These are phyloP conservation scores for Phoma sp. DNA, from an alignment of 2,329 filamentous ascomycete genomes.

Conservation along the genomic window DNA sequence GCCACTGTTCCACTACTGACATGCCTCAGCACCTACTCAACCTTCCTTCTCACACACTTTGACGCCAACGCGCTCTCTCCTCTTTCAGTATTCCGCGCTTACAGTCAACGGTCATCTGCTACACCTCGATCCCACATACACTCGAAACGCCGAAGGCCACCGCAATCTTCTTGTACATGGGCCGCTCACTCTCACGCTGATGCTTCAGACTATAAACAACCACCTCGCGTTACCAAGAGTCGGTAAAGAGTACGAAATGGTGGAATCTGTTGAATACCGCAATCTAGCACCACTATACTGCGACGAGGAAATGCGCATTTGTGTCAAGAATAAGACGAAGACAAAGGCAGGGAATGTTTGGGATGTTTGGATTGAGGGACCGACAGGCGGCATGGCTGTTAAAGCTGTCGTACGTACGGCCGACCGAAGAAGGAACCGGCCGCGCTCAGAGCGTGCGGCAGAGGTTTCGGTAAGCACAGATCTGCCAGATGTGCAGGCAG, in stretches of 20 bases:
- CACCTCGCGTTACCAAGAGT: background rate
- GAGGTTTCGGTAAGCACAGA: background rate
- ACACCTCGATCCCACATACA: slow-evolving; percentile 79
- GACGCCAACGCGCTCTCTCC: slow-evolving; percentile 71
- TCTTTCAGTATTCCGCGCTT: slow-evolving; percentile 86
- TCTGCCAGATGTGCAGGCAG: background rate
- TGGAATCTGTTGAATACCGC: slow-evolving; percentile 74
- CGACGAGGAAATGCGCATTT: slow-evolving; percentile 73
- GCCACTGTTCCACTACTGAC: slow-evolving; percentile 15
- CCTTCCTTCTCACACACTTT: slow-evolving; percentile 67
- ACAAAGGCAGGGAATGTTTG: slow-evolving; percentile 31
- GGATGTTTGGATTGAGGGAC: slow-evolving; percentile 53
- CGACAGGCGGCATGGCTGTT: slow-evolving; percentile 53
- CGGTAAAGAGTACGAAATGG: slow-evolving; percentile 29
- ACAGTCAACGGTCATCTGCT: slow-evolving; percentile 93
- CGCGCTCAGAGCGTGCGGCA: background rate
- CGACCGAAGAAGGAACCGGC: background rate
- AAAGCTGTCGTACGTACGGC: slow-evolving; percentile 48
- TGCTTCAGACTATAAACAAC: slow-evolving; percentile 70
- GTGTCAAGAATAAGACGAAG: slow-evolving; percentile 61
- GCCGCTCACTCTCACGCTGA: slow-evolving; percentile 78
- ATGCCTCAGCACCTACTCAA: slow-evolving; percentile 54
- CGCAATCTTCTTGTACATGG: slow-evolving; percentile 83
- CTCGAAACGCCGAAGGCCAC: slow-evolving; percentile 75
- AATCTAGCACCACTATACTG: slow-evolving; percentile 85